Evolutionary conservation across 257 asterid genomes (phyloP), one percentile per base, ranked within the genome.

Genomic region (Nicotiana otophora): DNA sequence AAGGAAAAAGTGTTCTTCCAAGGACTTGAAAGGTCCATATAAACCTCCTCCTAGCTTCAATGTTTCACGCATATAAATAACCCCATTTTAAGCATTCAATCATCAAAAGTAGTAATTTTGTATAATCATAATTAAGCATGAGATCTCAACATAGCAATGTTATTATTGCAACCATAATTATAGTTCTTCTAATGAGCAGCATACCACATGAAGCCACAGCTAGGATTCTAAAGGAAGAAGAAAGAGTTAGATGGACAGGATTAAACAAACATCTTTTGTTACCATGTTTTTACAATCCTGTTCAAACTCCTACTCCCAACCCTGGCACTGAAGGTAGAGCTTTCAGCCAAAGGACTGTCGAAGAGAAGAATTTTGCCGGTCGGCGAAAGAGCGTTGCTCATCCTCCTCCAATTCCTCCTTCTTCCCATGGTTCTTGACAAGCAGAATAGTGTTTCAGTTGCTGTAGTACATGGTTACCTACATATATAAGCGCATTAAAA

Each of bases 291-390:
- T 84, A 36, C 58, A 11, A 68, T 0, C 30, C 82, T 17, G 51
- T 26, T 63, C 82, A 79, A 57, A 57, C 84, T 3, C 82, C 86
- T 86, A 33, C 85, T 23, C 84, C 85, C 0, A 63, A 86, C 7
- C 19, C 81, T 1, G 82, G 86, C 1, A 86, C 87, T 80, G 89
- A 88, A 5, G 89, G 96, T 86, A 54, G 28, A 15, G 60, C 51
- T 7, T 74, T 74, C 39, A 48, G 42, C 51, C 14, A 33, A 3
- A 82, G 33, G 42, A n/a, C 95, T 26, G 36, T 90, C 39, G 75
- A 82, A 65, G 61, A 84, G 76, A 88, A 81, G 77, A 90, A 89
- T 85, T 92, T 87, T 69, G 92, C 91, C 1, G 90, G 91, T 14
- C 15, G 0, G 65, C 46, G 4, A 53, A 67, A 55, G 12, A 60